Evolutionary conservation across 75 land plant species (phyloP).

Genomic region (Larix kaempferi): DNA sequence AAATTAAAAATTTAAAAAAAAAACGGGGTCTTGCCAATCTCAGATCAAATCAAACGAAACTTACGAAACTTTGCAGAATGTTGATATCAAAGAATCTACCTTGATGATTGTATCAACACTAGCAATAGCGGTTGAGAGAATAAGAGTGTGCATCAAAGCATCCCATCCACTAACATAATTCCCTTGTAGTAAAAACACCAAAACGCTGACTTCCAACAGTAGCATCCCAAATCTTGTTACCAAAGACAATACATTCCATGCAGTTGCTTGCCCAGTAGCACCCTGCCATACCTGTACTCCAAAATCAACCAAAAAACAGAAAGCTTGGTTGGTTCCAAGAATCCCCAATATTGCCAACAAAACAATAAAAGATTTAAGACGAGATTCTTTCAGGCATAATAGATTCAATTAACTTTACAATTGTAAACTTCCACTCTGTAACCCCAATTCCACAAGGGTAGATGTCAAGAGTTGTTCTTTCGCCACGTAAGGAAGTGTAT

Average conservation of each 20-base stretch:
- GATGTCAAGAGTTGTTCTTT: no score
- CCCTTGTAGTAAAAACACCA: constrained; percentile 83
- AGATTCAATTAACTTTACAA: not conserved
- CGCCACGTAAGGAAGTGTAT: no score
- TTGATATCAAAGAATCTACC: constrained; percentile 27
- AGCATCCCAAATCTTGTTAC: constrained; percentile 76
- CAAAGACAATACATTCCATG: constrained; percentile 78
- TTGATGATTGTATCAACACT: constrained; percentile 64
- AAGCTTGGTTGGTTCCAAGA: not conserved
- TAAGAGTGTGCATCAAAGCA: constrained; percentile 63
- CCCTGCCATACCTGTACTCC: constrained; percentile 61
- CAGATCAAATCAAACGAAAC: not conserved
- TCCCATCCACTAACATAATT: constrained; percentile 76
- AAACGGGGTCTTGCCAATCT: not conserved
- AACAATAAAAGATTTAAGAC: not conserved
- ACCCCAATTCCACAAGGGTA: no score
- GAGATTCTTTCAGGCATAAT: not conserved
- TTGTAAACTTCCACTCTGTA: not conserved
- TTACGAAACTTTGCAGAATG: not conserved
- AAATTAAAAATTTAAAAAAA: no score
- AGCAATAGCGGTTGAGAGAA: constrained; percentile 71
- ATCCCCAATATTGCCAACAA: not conserved
- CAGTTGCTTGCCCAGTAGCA: constrained; percentile 36
- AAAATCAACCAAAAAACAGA: not conserved
- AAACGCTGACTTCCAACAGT: constrained; percentile 73